Evolutionary conservation across 1,284 basidiomycete species (phyloP), one percentile per base, ranked within the genome.

Genomic region (Leccinum variabile): DNA sequence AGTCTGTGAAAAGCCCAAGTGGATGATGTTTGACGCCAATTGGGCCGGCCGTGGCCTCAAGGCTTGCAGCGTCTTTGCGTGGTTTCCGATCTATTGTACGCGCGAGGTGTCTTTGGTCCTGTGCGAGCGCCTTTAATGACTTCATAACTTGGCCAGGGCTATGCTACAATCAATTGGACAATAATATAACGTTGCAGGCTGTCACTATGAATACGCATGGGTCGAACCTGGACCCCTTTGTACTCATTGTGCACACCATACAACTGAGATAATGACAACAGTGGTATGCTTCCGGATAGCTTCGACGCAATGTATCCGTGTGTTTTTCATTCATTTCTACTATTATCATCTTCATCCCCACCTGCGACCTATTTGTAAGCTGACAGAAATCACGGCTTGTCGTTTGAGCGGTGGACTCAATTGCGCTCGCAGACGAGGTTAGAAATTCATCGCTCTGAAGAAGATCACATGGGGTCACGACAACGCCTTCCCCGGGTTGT

Each of bases 51-150:
- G 92, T 69, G 92, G 91, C 2, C 77, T 94, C 76, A 92, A 92
- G 75, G 94, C 94, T 9, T 96, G 94, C 77, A 76, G 79, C 50
- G 92, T 96, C 61, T 95, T 96, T 78, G 72, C 82, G 54, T 94
- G 89, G 84, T 92, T 73, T 76, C 90, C 90, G 1, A 76, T 91
- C 44, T 91, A 85, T 70, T 90, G 89, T 89, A 64, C 53, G 85
- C 73, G 35, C 2, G 28, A 18, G 33, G 6, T 30, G 4, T 30
- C 5, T 54, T 44, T 10, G 39, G 41, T 52, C 22, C 25, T 59
- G 22, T 50, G 41, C 35, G 54, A 30, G 30, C 50, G 25, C 16
- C 5, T 30, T 28, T 8, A 18, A 14, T 52, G 10, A 44, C n/a
- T 6, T 35, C n/a, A n/a, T 66, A 1, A n/a, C 22, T 0, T 22